A percentile compares a stretch with the other conserved stretches of the same genome.
Conservation (phyloP, 495 filamentous ascomycete genomes). For the Trichoderma parareesei region DNA sequence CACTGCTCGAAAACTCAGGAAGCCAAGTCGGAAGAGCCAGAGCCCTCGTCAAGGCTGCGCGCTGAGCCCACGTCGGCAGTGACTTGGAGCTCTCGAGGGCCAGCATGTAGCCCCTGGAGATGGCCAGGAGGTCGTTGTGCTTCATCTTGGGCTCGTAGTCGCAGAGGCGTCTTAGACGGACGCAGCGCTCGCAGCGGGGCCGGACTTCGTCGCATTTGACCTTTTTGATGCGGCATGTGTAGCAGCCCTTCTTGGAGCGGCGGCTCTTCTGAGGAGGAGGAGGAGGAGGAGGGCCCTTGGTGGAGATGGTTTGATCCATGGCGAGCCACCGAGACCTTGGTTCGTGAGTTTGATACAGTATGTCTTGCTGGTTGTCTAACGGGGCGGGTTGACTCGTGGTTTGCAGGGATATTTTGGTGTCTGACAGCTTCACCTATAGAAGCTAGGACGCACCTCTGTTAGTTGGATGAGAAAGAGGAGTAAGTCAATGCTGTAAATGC, state of each 20-base stretch:
- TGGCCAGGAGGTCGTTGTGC: not conserved
- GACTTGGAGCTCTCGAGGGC: not conserved
- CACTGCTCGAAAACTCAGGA: not conserved
- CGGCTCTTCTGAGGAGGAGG: not conserved
- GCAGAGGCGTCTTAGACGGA: slow-evolving; percentile 1
- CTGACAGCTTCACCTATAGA: not conserved
- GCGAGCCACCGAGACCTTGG: not conserved
- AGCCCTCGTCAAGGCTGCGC: not conserved
- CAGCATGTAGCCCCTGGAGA: not conserved
- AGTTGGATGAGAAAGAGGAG: not conserved
- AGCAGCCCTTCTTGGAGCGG: slow-evolving; percentile 4
- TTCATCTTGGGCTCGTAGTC: slow-evolving; percentile 3
- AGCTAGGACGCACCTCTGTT: not conserved
- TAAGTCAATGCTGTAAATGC: not conserved
- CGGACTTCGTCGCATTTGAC: slow-evolving; percentile 6
- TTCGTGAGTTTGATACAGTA: not conserved
- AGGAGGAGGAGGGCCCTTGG: not conserved
- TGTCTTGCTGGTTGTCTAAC: not conserved
- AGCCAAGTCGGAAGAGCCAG: not conserved
- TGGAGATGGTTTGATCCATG: not conserved
- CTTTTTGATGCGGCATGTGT: slow-evolving; percentile 1
- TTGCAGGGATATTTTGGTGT: not conserved
- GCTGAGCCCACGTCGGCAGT: not conserved
- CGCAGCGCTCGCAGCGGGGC: not conserved
- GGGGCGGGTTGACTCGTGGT: not conserved